Base-by-base conservation (phyloP, 2,329 filamentous ascomycete genomes). In the Akanthomyces dipterigenus region DNA sequence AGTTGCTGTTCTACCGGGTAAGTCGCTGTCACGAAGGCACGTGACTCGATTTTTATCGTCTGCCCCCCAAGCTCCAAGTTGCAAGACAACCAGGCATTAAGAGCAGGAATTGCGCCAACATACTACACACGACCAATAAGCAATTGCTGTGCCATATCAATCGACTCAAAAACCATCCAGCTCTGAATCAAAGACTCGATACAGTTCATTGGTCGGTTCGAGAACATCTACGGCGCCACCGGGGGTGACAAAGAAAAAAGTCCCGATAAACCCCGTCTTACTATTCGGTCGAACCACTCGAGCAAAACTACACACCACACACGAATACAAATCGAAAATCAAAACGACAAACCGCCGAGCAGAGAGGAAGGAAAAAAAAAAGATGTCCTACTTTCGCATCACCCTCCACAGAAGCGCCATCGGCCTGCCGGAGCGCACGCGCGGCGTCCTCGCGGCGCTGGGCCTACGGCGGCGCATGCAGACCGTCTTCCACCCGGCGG, bases 341-440 rank as follows among this genome's bases (percentile, higher is more conserved):
- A n/a, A n/a, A n/a, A n/a, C n/a, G n/a, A n/a, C n/a, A n/a, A 8
- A 34, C 8, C 31, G 31, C 8, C 5, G 31, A 34, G 7, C 1
- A 34, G 43, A 34, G 43, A n/a, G 61, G 12, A 45, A 26, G 22
- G 20, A 43, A 36, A 60, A 58, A 60, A 62, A 60, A 40, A 68
- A 57, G 63, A 92, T 92, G 88, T 81, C 87, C 62, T 96, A 84
- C 81, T 97, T 97, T 82, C 88, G 90, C 72, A 91, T 97, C 74
- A 96, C 91, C 54, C 88, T 96, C 62, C 85, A 95, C 77, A 90
- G 93, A 72, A 93, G 89, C 62, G 88, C 89, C 70, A 97, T 97
- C 76, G 93, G 93, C 64, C 86, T 97, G 51, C 93, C 93, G 6
- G 77, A 84, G 70, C 88, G 90, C 71, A 90, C 88, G 63, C 84